Conservation (phyloP, 192 early-diverging fungal genomes). For the Rhizophagus clarus region DNA sequence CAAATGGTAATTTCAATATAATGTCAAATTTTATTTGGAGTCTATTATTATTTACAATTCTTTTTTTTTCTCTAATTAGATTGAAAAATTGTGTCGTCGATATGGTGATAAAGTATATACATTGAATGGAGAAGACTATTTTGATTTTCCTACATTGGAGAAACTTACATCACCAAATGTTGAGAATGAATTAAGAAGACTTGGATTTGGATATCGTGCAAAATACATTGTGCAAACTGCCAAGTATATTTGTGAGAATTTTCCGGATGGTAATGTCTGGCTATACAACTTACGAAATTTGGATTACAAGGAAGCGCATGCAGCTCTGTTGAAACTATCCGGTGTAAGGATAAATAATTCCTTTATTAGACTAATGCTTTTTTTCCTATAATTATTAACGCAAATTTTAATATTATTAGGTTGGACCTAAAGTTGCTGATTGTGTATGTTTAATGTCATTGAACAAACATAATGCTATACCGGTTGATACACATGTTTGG, state of each 20-base stretch:
- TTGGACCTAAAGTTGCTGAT: conserved; percentile 97
- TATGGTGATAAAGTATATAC: conserved; percentile 50
- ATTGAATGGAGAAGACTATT: conserved; percentile 47
- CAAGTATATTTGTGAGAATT: conserved; percentile 42
- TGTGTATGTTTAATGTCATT: conserved; percentile 93
- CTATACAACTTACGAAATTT: conserved; percentile 59
- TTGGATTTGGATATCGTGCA: conserved; percentile 96
- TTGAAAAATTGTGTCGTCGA: conserved; percentile 48
- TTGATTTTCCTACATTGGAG: conserved; percentile 70
- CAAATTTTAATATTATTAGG: conserved; percentile 21
- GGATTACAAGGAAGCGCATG: conserved; percentile 60
- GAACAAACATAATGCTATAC: conserved; percentile 79
- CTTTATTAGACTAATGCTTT: not conserved
- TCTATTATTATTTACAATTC: not conserved
- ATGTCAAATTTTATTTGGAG: not conserved
- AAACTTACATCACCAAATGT: conserved; percentile 56
- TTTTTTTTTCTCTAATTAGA: conserved; percentile 33
- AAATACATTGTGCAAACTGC: conserved; percentile 86
- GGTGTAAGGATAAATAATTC: conserved; percentile 52
- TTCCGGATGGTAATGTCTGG: conserved; percentile 56
- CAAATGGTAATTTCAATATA: conserved; percentile 60
- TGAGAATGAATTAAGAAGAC: conserved; percentile 63
- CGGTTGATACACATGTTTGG: conserved; percentile 97
- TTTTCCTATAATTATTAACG: not conserved
- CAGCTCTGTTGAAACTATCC: conserved; percentile 65